A percentile compares a stretch with the other conserved stretches of the same genome.
phyloP scores from a whole-genome alignment of 768 basidiomycete species.

The Porphyrellus cyaneotinctus region DNA sequence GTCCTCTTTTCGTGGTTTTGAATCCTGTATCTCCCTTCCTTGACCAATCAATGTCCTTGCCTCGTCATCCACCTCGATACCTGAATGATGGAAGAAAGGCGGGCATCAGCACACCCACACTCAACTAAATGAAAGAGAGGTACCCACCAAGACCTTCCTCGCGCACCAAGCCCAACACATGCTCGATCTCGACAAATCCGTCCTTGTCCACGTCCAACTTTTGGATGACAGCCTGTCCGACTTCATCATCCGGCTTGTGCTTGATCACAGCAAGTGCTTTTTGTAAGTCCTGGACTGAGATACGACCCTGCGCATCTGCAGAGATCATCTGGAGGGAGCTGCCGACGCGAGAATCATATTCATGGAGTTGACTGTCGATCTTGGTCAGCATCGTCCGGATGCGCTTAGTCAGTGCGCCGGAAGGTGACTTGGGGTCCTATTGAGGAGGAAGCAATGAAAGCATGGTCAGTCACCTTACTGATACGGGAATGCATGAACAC shows the following conservation, averaged over 20 bases:
- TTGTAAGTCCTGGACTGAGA: constrained; percentile 83
- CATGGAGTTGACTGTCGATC: constrained; percentile 87
- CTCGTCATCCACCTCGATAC: constrained; percentile 81
- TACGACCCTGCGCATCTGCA: constrained; percentile 80
- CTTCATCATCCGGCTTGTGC: constrained; percentile 87
- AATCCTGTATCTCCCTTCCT: constrained; percentile 74
- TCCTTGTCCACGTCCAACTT: constrained; percentile 97
- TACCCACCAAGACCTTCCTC: constrained; percentile 78
- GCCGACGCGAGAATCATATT: constrained; percentile 86
- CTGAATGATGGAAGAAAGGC: constrained; percentile 31
- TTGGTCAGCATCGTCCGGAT: constrained; percentile 95
- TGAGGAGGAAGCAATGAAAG: no score
- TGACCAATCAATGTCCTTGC: constrained; percentile 80
- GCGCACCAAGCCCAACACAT: constrained; percentile 83
- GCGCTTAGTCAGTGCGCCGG: constrained; percentile 88
- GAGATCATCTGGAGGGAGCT: constrained; percentile 83
- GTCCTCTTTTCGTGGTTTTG: constrained; percentile 90
- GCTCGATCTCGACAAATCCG: constrained; percentile 92
- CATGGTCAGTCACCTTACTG: neutral
- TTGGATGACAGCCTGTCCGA: constrained; percentile 80
- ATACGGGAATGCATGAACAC: constrained; percentile 4
- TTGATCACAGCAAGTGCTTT: constrained; percentile 91
- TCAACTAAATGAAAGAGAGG: neutral
- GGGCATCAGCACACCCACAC: neutral
- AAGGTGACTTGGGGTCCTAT: constrained; percentile 75